Percentiles rank a stretch among this genome's conserved stretches.
Evolutionary conservation across 768 basidiomycete species (phyloP).

Genomic region (Leucosporidium scottii): DNA sequence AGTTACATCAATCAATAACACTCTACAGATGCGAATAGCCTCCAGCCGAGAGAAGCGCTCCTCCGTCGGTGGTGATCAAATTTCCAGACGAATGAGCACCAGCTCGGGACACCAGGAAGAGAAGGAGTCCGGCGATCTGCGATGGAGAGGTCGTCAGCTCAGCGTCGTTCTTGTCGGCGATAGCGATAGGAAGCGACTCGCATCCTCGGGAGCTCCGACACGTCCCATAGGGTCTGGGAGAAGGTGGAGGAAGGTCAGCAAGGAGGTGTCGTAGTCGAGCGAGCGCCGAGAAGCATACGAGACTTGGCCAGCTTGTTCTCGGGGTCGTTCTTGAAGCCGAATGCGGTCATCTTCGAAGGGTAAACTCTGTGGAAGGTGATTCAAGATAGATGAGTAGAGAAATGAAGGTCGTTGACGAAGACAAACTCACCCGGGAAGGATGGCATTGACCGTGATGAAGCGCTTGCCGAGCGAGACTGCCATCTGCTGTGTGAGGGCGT

Average conservation of each 20-base stretch:
- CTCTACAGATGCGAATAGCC: not conserved
- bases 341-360: slow-evolving; percentile 54
- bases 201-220: slow-evolving; percentile 52
- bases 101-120: slow-evolving; percentile 58
- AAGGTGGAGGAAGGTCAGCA: slow-evolving; percentile 42
- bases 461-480: slow-evolving; percentile 54
- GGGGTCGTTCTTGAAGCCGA: slow-evolving; percentile 44
- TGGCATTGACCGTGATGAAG: slow-evolving; percentile 48
- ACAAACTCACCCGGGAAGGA: slow-evolving; percentile 17
- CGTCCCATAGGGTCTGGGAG: slow-evolving; percentile 46
- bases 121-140: slow-evolving; percentile 56
- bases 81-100: slow-evolving; percentile 55
- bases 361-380: slow-evolving; percentile 20
- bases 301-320: not conserved
- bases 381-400: no score
- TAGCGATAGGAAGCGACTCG: not conserved
- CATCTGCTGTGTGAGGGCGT: slow-evolving; percentile 51
- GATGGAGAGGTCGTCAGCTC: no score
- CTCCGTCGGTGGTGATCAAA: slow-evolving; percentile 26
- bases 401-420: not conserved
- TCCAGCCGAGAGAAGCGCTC: not conserved
- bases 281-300: not conserved
- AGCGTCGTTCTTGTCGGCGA: no score
- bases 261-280: slow-evolving; percentile 51
- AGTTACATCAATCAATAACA: not conserved